phyloP scores from a whole-genome alignment of 257 asterid species.

The Schizonepeta tenuifolia region DNA sequence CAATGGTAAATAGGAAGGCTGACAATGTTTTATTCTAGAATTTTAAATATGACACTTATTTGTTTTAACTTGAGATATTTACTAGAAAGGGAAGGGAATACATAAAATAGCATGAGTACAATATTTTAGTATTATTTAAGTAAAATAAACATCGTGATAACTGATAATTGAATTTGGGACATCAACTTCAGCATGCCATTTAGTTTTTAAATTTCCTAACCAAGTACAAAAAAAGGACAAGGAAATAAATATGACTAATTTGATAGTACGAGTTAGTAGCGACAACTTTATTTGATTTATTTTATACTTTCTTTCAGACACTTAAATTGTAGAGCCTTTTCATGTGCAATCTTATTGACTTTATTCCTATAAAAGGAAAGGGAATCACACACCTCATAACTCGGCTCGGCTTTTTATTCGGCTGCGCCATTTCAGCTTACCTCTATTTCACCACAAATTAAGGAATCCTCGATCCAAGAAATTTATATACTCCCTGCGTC shows the following conservation, averaged over 20 bases:
- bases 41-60: too few species aligned
- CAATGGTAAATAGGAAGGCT: too few species aligned
- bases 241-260: neutral
- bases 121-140: too few species aligned
- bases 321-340: slow-evolving; percentile 12
- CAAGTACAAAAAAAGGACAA: neutral
- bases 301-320: neutral
- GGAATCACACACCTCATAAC: slow-evolving; percentile 38
- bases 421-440: slow-evolving; percentile 19
- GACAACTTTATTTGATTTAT: neutral
- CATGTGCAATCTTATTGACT: slow-evolving; percentile 44
- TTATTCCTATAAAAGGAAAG: slow-evolving; percentile 36
- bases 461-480: slow-evolving; percentile 1
- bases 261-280: neutral
- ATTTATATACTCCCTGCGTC: too few species aligned
- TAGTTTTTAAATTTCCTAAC: neutral
- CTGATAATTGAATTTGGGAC: neutral
- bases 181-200: neutral
- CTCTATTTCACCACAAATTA: slow-evolving; percentile 12
- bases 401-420: slow-evolving; percentile 15
- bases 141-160: too few species aligned
- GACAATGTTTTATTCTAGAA: too few species aligned
- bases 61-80: too few species aligned
- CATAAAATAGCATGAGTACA: too few species aligned
- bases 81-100: too few species aligned